These are phyloP conservation scores for Malus hybrid DNA, from an alignment of 331 rosid genomes.

Conservation along the genomic window DNA sequence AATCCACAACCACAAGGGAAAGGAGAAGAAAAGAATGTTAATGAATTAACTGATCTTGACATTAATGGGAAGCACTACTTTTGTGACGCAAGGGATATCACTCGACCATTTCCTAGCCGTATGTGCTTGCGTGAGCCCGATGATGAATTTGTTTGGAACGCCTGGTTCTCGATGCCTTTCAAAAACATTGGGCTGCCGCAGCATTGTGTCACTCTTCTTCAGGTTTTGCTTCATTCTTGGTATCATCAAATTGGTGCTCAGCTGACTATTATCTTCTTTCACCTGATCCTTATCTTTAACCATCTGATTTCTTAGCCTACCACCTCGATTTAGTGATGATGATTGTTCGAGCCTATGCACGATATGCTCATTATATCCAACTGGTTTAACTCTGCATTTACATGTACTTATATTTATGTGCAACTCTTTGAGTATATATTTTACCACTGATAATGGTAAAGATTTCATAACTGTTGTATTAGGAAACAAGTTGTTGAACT, in stretches of 20 bases:
- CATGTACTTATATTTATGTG: neutral
- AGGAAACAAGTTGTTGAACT: no score
- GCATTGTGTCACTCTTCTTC: constrained; percentile 83
- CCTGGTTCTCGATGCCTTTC: constrained; percentile 77
- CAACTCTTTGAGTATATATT: neutral
- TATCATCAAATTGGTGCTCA: constrained; percentile 18
- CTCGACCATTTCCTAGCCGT: constrained; percentile 79
- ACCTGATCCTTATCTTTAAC: neutral
- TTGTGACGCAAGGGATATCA: constrained; percentile 80
- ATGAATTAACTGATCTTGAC: constrained; percentile 75
- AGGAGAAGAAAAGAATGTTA: constrained; percentile 74
- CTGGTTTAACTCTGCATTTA: neutral
- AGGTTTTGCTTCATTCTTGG: constrained; percentile 65
- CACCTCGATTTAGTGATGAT: neutral
- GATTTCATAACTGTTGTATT: no score
- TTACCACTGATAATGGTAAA: neutral
- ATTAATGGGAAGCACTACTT: constrained; percentile 89
- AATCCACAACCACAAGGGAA: constrained; percentile 67
- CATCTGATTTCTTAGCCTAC: neutral
- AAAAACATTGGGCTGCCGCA: constrained; percentile 65
- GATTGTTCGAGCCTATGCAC: neutral
- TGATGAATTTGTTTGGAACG: constrained; percentile 95
- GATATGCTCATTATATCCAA: neutral
- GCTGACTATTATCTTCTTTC: constrained; percentile 16
- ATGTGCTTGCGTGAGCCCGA: constrained; percentile 55